These are phyloP conservation scores for Debaryomyces prosopidis DNA, from an alignment of 805 yeast genomes.

Conservation along the genomic window DNA sequence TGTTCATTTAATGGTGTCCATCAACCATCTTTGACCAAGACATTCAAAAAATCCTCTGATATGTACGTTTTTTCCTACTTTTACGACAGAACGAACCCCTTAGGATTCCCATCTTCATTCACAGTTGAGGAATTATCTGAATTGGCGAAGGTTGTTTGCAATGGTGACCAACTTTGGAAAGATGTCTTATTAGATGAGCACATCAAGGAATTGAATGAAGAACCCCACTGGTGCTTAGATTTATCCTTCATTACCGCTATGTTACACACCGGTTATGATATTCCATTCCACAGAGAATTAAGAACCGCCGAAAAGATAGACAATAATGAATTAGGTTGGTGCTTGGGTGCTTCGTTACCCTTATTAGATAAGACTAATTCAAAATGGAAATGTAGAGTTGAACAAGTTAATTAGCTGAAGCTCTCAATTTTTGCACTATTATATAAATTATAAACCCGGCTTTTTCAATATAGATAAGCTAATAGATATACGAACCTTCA, in stretches of 20 bases:
- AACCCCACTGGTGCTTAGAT: constrained; percentile 95
- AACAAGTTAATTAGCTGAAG: constrained; percentile 11
- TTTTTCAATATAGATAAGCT: too few species aligned
- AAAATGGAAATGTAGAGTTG: constrained; percentile 69
- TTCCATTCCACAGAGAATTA: constrained; percentile 85
- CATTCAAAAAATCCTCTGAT: constrained; percentile 73
- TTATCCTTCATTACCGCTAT: constrained; percentile 86
- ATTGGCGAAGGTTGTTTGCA: constrained; percentile 80
- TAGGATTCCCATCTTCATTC: constrained; percentile 92
- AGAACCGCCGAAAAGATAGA: constrained; percentile 89
- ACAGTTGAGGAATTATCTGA: constrained; percentile 82
- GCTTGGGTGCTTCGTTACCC: constrained; percentile 96
- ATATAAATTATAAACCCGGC: too few species aligned
- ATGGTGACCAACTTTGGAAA: constrained; percentile 78
- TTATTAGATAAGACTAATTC: constrained; percentile 61
- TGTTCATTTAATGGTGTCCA: constrained; percentile 97
- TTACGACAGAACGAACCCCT: constrained; percentile 90
- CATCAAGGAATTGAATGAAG: constrained; percentile 61
- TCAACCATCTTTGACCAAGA: constrained; percentile 84
- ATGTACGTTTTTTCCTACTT: constrained; percentile 91
- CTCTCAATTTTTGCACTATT: neutral
- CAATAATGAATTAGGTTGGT: constrained; percentile 95
- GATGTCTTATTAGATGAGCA: constrained; percentile 67
- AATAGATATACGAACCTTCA: neutral
- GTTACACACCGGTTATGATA: constrained; percentile 95